Conservation (phyloP, 176 grass and related monocot genomes). For the Urochloa ruziziensis region DNA sequence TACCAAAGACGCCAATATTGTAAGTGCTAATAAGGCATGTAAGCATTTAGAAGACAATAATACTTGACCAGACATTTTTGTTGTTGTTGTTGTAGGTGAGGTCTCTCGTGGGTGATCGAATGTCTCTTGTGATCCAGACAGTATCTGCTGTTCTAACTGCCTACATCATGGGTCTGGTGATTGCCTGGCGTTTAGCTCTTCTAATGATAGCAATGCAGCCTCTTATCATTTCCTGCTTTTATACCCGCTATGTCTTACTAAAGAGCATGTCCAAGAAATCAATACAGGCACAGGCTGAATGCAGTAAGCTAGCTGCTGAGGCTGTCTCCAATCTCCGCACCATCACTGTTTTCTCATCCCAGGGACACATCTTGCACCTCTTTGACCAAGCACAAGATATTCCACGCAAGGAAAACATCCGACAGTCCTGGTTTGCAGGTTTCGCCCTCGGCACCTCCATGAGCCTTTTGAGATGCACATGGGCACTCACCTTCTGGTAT, state of each 20-base stretch:
- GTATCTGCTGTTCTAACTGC: constrained; percentile 66
- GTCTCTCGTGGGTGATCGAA: constrained; percentile 82
- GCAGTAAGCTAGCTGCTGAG: constrained; percentile 85
- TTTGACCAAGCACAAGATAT: too few species aligned
- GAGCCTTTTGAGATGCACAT: too few species aligned
- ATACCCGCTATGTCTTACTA: constrained; percentile 71
- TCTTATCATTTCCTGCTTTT: constrained; percentile 76
- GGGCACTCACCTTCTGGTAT: too few species aligned
- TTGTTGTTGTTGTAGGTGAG: constrained; percentile 54
- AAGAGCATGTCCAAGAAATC: constrained; percentile 79
- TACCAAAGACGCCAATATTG: constrained; percentile 79
- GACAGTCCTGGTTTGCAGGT: too few species aligned
- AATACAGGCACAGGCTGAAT: constrained; percentile 64
- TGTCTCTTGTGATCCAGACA: constrained; percentile 76
- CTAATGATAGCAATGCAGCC: constrained; percentile 90
- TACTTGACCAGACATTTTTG: background rate
- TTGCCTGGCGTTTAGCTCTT: constrained; percentile 74
- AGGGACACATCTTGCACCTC: too few species aligned
- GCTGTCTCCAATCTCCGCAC: constrained; percentile 84
- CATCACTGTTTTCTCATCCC: constrained; percentile 72
- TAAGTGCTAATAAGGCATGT: constrained; percentile 26
- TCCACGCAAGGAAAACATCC: too few species aligned
- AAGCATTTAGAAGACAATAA: background rate
- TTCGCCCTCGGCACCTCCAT: too few species aligned
- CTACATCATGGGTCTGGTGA: constrained; percentile 83